Base-by-base conservation (phyloP, 2,329 filamentous ascomycete genomes). In the Fusarium sp. region DNA sequence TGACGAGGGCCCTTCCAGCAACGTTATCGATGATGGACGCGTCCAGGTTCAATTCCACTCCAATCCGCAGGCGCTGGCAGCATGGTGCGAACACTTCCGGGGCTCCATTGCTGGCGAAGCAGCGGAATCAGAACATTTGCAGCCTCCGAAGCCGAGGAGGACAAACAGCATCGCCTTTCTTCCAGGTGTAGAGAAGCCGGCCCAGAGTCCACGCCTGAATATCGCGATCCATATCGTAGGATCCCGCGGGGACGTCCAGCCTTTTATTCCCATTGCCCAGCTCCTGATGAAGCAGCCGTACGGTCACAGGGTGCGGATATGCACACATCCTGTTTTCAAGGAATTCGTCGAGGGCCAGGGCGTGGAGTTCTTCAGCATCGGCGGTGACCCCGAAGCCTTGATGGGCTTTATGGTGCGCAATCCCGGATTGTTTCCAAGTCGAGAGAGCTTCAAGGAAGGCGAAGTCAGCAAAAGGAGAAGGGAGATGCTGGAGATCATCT, bases 211-310 rank as follows among this genome's bases (percentile, higher is more conserved):
- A 13, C 67, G 70, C 8, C 62, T 74, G 2, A 70, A 71, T 37
- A 72, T 74, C 27, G 72, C 71, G 11, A 74, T 74, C 25, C 72
- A 73, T 41, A 71, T 74, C 17, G 72, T 74, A 31, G 72, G 72
- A 6, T 74, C 72, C 2, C 62, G 72, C 19, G 71, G 71, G 29
- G 71, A 73, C 35, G 70, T 73, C 3, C 84, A 88, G 54, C 84
- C 84, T 0, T 87, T 88, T 49, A 74, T 88, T 46, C 82, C 84
- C 0, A 74, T 88, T 2, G 85, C 87, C 0, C 77, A 82, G 60
- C 72, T 75, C 3, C 75, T 75, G 2, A 63, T 55, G 45, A 63
- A 62, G n/a, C 49, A 67, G 2, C 70, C 71, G 0, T 74, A 81
- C 49, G 79, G 80, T 3, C 84, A 87, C 64, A 79, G 84, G 9